These are phyloP conservation scores for Lipomyces sp. DNA, from an alignment of 805 yeast genomes.

Conservation along the genomic window DNA sequence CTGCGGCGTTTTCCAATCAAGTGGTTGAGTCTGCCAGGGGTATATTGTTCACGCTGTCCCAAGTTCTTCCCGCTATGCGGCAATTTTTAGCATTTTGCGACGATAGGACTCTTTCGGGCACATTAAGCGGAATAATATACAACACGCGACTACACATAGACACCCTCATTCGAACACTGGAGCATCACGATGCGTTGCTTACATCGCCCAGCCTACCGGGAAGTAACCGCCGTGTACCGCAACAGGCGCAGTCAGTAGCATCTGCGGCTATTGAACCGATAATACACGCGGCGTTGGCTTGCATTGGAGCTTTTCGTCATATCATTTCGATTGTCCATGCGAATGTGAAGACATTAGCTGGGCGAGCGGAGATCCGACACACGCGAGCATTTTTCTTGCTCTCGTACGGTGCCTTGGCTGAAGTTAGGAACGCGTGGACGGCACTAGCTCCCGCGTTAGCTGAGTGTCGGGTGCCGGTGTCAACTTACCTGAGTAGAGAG, in stretches of 20 bases:
- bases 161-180: constrained; percentile 35
- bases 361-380: constrained; percentile 65
- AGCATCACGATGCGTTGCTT: constrained; percentile 38
- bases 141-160: constrained; percentile 35
- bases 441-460: constrained; percentile 46
- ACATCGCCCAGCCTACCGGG: constrained; percentile 25
- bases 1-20: constrained; percentile 25
- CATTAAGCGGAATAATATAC: constrained; percentile 31
- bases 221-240: constrained; percentile 36
- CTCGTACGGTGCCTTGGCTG: constrained; percentile 65
- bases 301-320: constrained; percentile 56
- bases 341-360: constrained; percentile 56
- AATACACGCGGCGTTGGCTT: constrained; percentile 47
- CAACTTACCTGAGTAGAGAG: not conserved
- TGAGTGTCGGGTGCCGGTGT: constrained; percentile 25
- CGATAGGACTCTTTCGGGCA: constrained; percentile 31
- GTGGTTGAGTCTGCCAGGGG: constrained; percentile 39
- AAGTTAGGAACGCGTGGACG: constrained; percentile 68
- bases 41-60: constrained; percentile 38
- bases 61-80: constrained; percentile 37
- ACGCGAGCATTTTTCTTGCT: constrained; percentile 66
- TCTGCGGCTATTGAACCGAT: constrained; percentile 46
- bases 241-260: constrained; percentile 10
- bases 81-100: constrained; percentile 37
- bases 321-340: constrained; percentile 56